A percentile compares a stretch with the other conserved stretches of the same genome.
Conservation (phyloP, 495 filamentous ascomycete species). For the Saxispiralis lemnorum region DNA sequence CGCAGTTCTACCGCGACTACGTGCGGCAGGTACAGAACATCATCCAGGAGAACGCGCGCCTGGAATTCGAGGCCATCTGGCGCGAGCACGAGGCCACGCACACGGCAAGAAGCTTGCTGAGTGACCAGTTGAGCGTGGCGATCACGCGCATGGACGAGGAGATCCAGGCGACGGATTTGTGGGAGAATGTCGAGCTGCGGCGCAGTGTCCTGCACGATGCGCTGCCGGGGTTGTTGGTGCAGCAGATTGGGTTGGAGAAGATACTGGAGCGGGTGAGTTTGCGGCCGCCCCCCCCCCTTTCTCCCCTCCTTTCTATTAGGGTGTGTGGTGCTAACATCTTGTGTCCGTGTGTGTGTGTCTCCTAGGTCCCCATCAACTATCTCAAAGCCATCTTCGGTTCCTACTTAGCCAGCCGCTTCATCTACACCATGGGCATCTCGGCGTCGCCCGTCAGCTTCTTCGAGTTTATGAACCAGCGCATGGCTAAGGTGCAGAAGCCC, state of each 20-base stretch:
- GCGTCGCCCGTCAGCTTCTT: slow-evolving; percentile 97
- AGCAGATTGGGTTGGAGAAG: slow-evolving; percentile 77
- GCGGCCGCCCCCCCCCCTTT: too few relatives aligned
- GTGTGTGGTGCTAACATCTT: slow-evolving; percentile 1
- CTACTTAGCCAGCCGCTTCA: slow-evolving; percentile 83
- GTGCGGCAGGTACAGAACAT: slow-evolving; percentile 78
- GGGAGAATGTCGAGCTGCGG: slow-evolving; percentile 66
- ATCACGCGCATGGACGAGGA: slow-evolving; percentile 94
- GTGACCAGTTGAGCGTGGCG: slow-evolving; percentile 70
- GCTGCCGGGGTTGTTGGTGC: slow-evolving; percentile 62
- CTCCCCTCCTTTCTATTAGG: not conserved
- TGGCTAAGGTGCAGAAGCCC: slow-evolving; percentile 11
- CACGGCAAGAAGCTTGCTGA: slow-evolving; percentile 60
- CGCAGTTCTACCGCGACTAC: slow-evolving; percentile 80
- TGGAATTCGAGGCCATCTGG: slow-evolving; percentile 98
- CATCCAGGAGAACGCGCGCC: slow-evolving; percentile 71
- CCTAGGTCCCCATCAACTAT: slow-evolving; percentile 82
- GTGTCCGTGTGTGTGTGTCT: too few relatives aligned
- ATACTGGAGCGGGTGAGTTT: slow-evolving; percentile 60
- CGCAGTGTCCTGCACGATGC: slow-evolving; percentile 68
- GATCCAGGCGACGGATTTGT: slow-evolving; percentile 78
- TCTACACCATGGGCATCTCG: slow-evolving; percentile 81
- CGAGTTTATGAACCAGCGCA: slow-evolving; percentile 45
- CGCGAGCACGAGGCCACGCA: slow-evolving; percentile 72
- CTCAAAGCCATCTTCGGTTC: slow-evolving; percentile 89